phyloP scores from a whole-genome alignment of 2,329 filamentous ascomycete genomes.

The Peltaster fructicola region DNA sequence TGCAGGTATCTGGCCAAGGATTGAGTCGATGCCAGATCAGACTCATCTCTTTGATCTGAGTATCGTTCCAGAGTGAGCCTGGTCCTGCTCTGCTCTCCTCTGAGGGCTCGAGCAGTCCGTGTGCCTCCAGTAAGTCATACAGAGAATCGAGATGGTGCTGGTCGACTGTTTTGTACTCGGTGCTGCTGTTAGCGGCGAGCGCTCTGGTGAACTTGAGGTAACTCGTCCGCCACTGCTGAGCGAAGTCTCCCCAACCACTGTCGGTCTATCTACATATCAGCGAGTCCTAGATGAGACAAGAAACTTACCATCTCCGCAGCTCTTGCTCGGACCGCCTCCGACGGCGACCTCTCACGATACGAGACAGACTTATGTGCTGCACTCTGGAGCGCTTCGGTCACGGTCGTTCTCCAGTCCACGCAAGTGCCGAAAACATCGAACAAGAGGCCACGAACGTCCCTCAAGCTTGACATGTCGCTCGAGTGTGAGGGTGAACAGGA shows the following conservation, averaged over 20 bases:
- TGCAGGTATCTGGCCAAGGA: slow-evolving; percentile 48
- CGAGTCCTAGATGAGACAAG: neutral
- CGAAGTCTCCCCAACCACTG: slow-evolving; percentile 45
- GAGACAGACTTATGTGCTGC: slow-evolving; percentile 24
- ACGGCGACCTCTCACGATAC: no score
- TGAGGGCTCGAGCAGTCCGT: slow-evolving; percentile 14
- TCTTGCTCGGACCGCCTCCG: no score
- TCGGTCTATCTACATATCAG: slow-evolving; percentile 17
- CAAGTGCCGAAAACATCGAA: slow-evolving; percentile 70
- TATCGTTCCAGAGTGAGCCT: slow-evolving; percentile 36
- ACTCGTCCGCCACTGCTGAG: slow-evolving; percentile 52
- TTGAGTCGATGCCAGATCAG: slow-evolving; percentile 54
- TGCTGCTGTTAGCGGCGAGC: slow-evolving; percentile 29
- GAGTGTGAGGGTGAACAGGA: neutral
- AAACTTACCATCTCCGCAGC: slow-evolving; percentile 1
- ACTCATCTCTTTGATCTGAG: slow-evolving; percentile 26
- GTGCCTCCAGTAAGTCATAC: slow-evolving; percentile 36
- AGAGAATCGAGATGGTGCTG: slow-evolving; percentile 51
- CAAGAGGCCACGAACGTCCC: slow-evolving; percentile 27
- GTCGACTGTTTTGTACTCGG: slow-evolving; percentile 51
- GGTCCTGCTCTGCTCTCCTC: slow-evolving; percentile 5
- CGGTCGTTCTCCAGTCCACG: slow-evolving; percentile 58
- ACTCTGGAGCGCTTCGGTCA: slow-evolving; percentile 40
- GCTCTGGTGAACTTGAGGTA: slow-evolving; percentile 30
- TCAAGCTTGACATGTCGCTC: neutral